A percentile compares a stretch with the other conserved stretches of the same genome.
Evolutionary conservation across 1,284 basidiomycete species (phyloP).

Genomic region (Flammula alnicola): DNA sequence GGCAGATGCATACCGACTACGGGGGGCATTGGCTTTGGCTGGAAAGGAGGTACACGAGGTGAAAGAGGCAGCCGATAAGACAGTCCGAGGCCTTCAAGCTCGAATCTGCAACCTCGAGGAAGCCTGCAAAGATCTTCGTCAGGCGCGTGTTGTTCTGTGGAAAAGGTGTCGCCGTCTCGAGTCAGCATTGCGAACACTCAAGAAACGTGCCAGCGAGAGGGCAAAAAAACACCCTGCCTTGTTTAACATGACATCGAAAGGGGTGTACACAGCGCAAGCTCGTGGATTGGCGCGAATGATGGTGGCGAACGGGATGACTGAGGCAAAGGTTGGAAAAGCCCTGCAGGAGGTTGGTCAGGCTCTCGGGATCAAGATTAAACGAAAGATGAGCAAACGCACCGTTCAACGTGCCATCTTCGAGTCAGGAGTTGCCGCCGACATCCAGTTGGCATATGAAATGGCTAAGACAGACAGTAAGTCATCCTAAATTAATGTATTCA

Average conservation of each 20-base stretch:
- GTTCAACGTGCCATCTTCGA: constrained; percentile 4
- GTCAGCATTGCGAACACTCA: background rate
- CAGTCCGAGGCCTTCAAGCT: background rate
- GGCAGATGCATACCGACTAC: background rate
- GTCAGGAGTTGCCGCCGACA: constrained; percentile 1
- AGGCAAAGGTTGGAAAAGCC: constrained; percentile 4
- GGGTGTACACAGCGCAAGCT: constrained; percentile 2
- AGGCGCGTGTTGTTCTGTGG: background rate
- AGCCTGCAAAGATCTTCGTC: background rate
- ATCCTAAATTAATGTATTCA: background rate
- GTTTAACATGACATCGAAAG: constrained; percentile 1
- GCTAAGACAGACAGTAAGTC: constrained; percentile 5
- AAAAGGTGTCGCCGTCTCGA: background rate
- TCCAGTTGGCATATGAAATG: constrained; percentile 16
- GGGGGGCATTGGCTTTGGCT: background rate
- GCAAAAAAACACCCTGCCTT: background rate
- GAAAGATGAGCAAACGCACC: constrained; percentile 3
- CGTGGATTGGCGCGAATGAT: constrained; percentile 1
- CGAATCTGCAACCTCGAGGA: background rate
- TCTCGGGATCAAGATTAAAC: constrained; percentile 4
- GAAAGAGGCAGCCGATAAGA: background rate
- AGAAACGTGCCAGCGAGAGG: background rate
- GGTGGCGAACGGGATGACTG: background rate
- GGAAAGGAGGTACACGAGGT: no score
- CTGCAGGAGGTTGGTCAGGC: constrained; percentile 3